A percentile compares a stretch with the other conserved stretches of the same genome.
Evolutionary conservation across 257 asterid genomes (phyloP).

Genomic region (Solanum microdontum): DNA sequence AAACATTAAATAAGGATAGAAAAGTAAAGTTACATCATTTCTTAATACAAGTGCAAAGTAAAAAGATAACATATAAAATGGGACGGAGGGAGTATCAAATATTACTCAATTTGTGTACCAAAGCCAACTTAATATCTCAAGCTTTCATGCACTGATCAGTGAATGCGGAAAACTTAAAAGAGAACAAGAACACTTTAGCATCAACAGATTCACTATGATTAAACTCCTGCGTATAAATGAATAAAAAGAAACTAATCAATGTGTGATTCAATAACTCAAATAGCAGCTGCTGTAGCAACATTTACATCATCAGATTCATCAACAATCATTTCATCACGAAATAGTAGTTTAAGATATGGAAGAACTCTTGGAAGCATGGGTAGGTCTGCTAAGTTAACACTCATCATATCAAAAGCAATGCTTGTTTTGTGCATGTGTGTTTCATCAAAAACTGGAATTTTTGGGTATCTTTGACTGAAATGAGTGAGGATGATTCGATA

Average conservation of each 20-base stretch:
- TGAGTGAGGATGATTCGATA: constrained; percentile 82
- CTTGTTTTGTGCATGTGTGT: constrained; percentile 67
- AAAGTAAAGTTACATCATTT: too few species aligned
- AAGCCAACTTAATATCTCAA: too few species aligned
- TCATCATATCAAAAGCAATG: constrained; percentile 94
- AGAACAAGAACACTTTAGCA: not conserved
- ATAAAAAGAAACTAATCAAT: not conserved
- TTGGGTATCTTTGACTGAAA: constrained; percentile 96
- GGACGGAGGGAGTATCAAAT: too few species aligned
- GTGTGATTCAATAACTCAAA: not conserved
- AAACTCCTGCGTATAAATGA: not conserved
- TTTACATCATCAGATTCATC: constrained; percentile 63
- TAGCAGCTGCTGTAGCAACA: constrained; percentile 24
- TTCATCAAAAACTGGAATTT: constrained; percentile 78
- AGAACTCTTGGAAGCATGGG: constrained; percentile 68
- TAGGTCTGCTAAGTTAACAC: constrained; percentile 78
- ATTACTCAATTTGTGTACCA: too few species aligned
- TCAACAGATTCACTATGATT: not conserved
- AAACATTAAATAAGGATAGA: too few species aligned
- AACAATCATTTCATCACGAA: constrained; percentile 53
- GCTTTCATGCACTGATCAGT: too few species aligned
- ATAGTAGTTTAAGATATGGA: constrained; percentile 68
- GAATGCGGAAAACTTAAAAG: not conserved
- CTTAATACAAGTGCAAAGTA: too few species aligned
- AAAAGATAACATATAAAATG: too few species aligned